phyloP scores from a whole-genome alignment of 331 rosid genomes.

The Malus hybrid region DNA sequence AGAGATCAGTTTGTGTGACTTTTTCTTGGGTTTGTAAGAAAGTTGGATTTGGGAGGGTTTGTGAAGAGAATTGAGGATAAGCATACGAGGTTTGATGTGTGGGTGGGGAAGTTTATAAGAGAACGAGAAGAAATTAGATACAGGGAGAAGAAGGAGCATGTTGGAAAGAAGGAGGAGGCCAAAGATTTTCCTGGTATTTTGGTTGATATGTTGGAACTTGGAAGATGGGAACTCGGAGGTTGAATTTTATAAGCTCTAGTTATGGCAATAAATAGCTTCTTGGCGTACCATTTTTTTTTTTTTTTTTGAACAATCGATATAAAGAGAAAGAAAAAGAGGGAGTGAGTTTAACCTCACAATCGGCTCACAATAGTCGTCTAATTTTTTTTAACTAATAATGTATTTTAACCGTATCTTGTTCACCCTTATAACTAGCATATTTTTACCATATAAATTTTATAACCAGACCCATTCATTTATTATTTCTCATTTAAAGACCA shows the following conservation, averaged over 20 bases:
- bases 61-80: constrained; percentile 33
- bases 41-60: constrained; percentile 34
- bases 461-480: too few relatives aligned
- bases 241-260: background rate
- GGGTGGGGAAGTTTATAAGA: constrained; percentile 40
- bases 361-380: too few relatives aligned
- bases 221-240: constrained; percentile 23
- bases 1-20: constrained; percentile 31
- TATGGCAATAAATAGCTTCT: background rate
- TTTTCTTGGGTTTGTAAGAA: constrained; percentile 33
- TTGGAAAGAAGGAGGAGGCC: background rate
- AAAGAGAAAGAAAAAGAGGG: too few relatives aligned
- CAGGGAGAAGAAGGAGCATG: background rate
- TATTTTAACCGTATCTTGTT: too few relatives aligned
- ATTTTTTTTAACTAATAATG: too few relatives aligned
- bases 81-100: constrained; percentile 20
- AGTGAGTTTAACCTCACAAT: too few relatives aligned
- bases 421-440: too few relatives aligned
- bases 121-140: constrained; percentile 1
- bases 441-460: too few relatives aligned
- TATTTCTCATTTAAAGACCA: too few relatives aligned
- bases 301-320: too few relatives aligned
- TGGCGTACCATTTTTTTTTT: too few relatives aligned
- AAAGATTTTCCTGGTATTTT: constrained; percentile 35
- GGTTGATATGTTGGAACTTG: constrained; percentile 16